phyloP scores from a whole-genome alignment of 169 alveolate genomes.

The Babesia ovis region DNA sequence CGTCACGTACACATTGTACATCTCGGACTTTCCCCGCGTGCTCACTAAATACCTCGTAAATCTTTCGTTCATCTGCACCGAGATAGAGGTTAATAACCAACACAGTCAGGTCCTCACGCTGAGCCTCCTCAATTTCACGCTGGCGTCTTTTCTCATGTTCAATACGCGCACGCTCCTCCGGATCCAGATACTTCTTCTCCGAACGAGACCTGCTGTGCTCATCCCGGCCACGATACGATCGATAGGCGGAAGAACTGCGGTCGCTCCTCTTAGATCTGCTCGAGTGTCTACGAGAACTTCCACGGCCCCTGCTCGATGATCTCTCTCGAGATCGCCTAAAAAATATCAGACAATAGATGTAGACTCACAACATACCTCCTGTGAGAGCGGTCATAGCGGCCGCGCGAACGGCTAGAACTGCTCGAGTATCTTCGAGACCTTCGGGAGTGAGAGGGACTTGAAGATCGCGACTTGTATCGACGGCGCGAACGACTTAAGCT shows the following conservation, averaged over 20 bases:
- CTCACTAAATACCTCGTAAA: constrained; percentile 91
- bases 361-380: background rate
- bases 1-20: constrained; percentile 93
- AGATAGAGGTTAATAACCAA: constrained; percentile 89
- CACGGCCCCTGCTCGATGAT: constrained; percentile 20
- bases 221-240: constrained; percentile 15
- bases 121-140: constrained; percentile 94
- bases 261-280: constrained; percentile 45
- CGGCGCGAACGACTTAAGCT: constrained; percentile 15
- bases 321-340: constrained; percentile 9
- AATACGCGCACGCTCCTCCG: constrained; percentile 72
- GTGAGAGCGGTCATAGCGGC: constrained; percentile 28
- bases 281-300: constrained; percentile 5
- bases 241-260: constrained; percentile 23
- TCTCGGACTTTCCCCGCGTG: constrained; percentile 97
- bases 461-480: constrained; percentile 16
- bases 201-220: constrained; percentile 3
- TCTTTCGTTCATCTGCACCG: constrained; percentile 94
- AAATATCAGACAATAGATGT: background rate
- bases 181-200: constrained; percentile 53
- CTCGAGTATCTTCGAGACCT: constrained; percentile 10
- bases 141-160: constrained; percentile 78
- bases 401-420: constrained; percentile 26
- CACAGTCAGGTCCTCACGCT: constrained; percentile 96
- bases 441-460: background rate